Evolutionary conservation across 2,329 filamentous ascomycete species (phyloP).

Genomic region (Trichoderma lentiforme): DNA sequence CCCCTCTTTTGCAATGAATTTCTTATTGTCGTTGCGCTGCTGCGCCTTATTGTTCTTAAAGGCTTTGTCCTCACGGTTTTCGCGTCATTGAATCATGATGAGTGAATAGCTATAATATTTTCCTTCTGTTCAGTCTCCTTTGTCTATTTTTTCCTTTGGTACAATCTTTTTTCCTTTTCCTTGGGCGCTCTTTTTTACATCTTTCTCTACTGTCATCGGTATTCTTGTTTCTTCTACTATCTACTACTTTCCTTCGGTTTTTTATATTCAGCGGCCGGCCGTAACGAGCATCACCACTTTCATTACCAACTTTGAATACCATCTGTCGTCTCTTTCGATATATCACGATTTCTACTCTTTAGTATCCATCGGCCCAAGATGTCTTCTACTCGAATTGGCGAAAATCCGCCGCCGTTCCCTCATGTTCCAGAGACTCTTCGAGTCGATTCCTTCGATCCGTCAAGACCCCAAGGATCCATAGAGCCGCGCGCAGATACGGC

Average conservation of each 20-base stretch:
- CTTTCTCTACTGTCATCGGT: neutral
- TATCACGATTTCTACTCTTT: conserved; percentile 22
- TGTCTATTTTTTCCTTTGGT: neutral
- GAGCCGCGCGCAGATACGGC: conserved; percentile 52
- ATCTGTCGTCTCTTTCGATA: conserved; percentile 23
- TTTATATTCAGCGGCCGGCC: conserved; percentile 16
- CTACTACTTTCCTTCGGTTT: neutral
- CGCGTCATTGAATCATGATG: neutral
- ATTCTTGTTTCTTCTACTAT: neutral
- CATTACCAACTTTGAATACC: conserved; percentile 15
- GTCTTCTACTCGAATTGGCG: conserved; percentile 35
- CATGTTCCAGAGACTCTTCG: conserved; percentile 38
- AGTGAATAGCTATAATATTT: neutral
- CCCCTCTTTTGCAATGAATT: neutral
- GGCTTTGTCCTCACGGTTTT: conserved; percentile 4
- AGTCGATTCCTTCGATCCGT: conserved; percentile 37
- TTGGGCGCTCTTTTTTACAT: neutral
- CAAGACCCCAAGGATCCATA: conserved; percentile 31
- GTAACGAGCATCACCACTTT: neutral
- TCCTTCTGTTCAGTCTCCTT: neutral
- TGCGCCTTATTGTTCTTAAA: neutral
- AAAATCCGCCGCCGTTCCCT: conserved; percentile 33
- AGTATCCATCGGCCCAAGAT: conserved; percentile 28
- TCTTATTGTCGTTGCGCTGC: neutral
- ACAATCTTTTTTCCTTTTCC: neutral